Percentiles rank a stretch among this genome's conserved stretches.
These are phyloP conservation scores for Xylariales sp. DNA, from an alignment of 2,329 filamentous ascomycete genomes.

Conservation along the genomic window DNA sequence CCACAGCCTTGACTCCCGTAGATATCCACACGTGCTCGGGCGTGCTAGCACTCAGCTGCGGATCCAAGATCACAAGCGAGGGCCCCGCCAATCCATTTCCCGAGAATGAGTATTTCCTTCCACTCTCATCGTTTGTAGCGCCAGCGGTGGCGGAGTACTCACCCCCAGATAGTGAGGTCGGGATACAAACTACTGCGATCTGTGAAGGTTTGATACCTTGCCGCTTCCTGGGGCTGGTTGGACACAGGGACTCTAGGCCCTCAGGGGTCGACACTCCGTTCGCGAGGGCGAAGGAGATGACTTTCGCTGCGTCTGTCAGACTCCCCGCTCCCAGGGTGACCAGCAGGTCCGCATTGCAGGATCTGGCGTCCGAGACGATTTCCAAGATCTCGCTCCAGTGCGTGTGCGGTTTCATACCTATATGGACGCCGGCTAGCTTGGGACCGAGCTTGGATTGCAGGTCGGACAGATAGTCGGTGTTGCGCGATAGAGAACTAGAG, in stretches of 20 bases:
- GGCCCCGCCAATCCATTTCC: slow-evolving; percentile 34
- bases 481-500: slow-evolving; percentile 42
- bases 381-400: slow-evolving; percentile 48
- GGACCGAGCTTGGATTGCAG: slow-evolving; percentile 36
- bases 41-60: slow-evolving; percentile 44
- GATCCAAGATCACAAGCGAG: slow-evolving; percentile 51
- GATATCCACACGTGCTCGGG: slow-evolving; percentile 51
- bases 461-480: slow-evolving; percentile 38
- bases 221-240: slow-evolving; percentile 18
- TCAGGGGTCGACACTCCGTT: slow-evolving; percentile 36
- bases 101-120: slow-evolving; percentile 25
- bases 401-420: slow-evolving; percentile 51
- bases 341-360: slow-evolving; percentile 39
- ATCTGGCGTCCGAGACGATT: slow-evolving; percentile 35
- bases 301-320: slow-evolving; percentile 52
- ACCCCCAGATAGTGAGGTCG: slow-evolving; percentile 30
- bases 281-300: slow-evolving; percentile 44
- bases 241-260: slow-evolving; percentile 32
- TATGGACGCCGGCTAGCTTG: slow-evolving; percentile 37
- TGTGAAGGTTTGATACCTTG: slow-evolving; percentile 18
- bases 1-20: slow-evolving; percentile 39
- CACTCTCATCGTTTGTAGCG: slow-evolving; percentile 22
- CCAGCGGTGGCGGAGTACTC: slow-evolving; percentile 30
- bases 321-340: slow-evolving; percentile 51
- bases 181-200: slow-evolving; percentile 29